Percentiles rank a stretch among this genome's conserved stretches.
phyloP scores from a whole-genome alignment of 305 asterid species.

The Fraxinus albicans region DNA sequence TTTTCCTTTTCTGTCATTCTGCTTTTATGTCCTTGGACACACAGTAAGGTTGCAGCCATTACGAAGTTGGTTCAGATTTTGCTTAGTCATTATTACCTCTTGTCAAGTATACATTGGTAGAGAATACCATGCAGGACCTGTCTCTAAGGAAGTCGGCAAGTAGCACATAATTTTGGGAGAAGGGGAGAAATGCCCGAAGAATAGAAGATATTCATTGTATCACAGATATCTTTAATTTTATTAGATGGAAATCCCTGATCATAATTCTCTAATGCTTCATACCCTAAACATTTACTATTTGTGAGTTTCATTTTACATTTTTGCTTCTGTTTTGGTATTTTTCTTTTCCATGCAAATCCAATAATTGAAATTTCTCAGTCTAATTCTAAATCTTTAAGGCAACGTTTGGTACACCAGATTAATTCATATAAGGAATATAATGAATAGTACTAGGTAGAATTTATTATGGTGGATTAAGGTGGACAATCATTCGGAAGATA shows the following conservation, averaged over 20 bases:
- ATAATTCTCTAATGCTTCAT: not conserved
- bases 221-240: not conserved
- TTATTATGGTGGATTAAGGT: not conserved
- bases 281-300: not conserved
- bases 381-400: not conserved
- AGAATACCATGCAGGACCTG: not conserved
- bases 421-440: not conserved
- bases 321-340: not conserved
- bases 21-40: not conserved
- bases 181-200: not conserved
- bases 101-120: not conserved
- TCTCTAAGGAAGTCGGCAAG: not conserved
- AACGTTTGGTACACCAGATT: not conserved
- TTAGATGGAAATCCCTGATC: not conserved
- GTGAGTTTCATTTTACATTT: not conserved
- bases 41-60: not conserved
- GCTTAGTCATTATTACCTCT: not conserved
- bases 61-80: not conserved
- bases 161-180: not conserved
- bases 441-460: not conserved
- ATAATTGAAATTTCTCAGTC: not conserved
- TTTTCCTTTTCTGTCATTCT: not conserved
- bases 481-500: not conserved
- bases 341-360: not conserved
- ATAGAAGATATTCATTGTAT: not conserved